Evolutionary conservation across 1,284 basidiomycete genomes (phyloP).

Genomic region (Agaricales sp.): DNA sequence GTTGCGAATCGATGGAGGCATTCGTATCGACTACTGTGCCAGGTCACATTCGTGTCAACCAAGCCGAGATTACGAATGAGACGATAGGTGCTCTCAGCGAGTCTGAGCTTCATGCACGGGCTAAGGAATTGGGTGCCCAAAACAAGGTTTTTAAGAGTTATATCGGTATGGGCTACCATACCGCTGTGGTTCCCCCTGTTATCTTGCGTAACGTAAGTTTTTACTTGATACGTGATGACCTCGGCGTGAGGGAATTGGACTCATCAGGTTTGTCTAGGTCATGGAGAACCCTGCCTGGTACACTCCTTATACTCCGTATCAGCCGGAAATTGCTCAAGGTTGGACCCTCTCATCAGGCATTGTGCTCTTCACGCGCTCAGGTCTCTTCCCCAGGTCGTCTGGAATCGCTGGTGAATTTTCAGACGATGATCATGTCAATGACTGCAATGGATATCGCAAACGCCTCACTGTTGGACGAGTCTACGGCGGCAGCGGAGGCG

Average conservation of each 20-base stretch:
- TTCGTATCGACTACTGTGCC: slow-evolving; percentile 82
- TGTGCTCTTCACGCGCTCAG: slow-evolving; percentile 10
- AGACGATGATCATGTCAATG: slow-evolving; percentile 93
- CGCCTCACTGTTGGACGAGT: slow-evolving; percentile 86
- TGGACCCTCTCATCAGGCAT: slow-evolving; percentile 13
- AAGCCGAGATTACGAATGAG: slow-evolving; percentile 43
- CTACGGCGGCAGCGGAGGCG: slow-evolving; percentile 88
- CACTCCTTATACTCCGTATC: slow-evolving; percentile 93
- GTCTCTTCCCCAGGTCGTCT: slow-evolving; percentile 56
- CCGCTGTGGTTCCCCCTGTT: slow-evolving; percentile 87
- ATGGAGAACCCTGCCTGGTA: slow-evolving; percentile 99
- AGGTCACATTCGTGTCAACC: slow-evolving; percentile 60
- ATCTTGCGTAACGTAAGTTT: slow-evolving; percentile 79
- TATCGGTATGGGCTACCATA: slow-evolving; percentile 98
- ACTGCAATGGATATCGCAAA: slow-evolving; percentile 94
- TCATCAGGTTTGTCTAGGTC: slow-evolving; percentile 36
- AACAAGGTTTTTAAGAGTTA: slow-evolving; percentile 87
- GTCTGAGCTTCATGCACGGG: slow-evolving; percentile 72
- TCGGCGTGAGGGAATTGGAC: slow-evolving; percentile 3
- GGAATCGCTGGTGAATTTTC: slow-evolving; percentile 95
- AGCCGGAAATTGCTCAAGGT: slow-evolving; percentile 93
- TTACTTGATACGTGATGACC: slow-evolving; percentile 6
- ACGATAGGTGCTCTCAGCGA: slow-evolving; percentile 77
- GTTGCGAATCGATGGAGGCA: slow-evolving; percentile 79
- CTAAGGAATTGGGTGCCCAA: slow-evolving; percentile 63